Evolutionary conservation across 805 yeast genomes (phyloP).

Genomic region (Cyberlindnera xylosilytica): DNA sequence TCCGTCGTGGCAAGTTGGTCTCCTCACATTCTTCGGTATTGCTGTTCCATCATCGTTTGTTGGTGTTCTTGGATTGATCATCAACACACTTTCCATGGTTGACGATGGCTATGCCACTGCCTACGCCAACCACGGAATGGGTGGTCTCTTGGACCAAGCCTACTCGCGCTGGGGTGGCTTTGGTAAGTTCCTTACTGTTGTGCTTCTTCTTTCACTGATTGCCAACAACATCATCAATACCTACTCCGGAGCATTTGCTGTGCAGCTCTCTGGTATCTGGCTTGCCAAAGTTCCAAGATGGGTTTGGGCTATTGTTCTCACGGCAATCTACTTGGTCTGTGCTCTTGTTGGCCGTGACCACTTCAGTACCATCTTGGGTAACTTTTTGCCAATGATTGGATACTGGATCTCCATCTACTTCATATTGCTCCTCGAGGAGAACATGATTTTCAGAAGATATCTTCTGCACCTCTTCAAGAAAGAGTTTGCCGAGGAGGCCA

Average conservation of each 20-base stretch:
- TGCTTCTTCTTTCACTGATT: conserved; percentile 69
- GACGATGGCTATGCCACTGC: conserved; percentile 55
- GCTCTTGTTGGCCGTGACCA: conserved; percentile 74
- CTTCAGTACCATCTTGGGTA: conserved; percentile 69
- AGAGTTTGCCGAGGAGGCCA: conserved; percentile 32
- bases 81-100: conserved; percentile 62
- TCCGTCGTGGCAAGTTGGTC: conserved; percentile 50
- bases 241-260: conserved; percentile 77
- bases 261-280: conserved; percentile 56
- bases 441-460: conserved; percentile 58
- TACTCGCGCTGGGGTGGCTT: conserved; percentile 70
- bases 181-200: conserved; percentile 70
- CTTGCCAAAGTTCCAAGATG: conserved; percentile 73
- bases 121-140: conserved; percentile 62
- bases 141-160: conserved; percentile 67
- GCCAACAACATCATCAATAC: conserved; percentile 81
- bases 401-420: conserved; percentile 87
- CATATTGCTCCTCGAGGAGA: conserved; percentile 69
- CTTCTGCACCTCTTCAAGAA: conserved; percentile 40
- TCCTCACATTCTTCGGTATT: conserved; percentile 63
- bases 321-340: conserved; percentile 62
- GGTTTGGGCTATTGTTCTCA: conserved; percentile 64
- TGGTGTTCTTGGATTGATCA: conserved; percentile 66
- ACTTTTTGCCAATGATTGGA: conserved; percentile 87
- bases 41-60: conserved; percentile 73